Evolutionary conservation across 306 rosid species (phyloP).

Genomic region (Acacia acuminata): DNA sequence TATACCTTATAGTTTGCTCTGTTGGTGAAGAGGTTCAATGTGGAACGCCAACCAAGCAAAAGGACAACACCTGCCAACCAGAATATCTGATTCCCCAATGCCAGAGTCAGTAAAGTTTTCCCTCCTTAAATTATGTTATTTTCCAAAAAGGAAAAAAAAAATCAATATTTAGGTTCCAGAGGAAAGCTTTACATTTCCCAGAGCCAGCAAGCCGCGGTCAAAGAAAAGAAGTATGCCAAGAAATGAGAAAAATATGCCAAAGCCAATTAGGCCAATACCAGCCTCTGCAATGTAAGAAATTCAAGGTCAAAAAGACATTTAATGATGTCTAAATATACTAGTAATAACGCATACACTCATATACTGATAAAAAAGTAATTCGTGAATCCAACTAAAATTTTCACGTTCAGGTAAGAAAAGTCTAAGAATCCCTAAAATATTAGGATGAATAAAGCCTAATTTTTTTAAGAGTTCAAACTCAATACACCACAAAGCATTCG

Average conservation of each 20-base stretch:
- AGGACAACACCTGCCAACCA: conserved; percentile 81
- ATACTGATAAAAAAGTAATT: background rate
- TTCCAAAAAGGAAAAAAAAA: background rate
- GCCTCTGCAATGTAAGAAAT: conserved; percentile 57
- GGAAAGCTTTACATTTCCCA: conserved; percentile 72
- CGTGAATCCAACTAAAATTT: background rate
- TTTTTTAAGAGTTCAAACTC: too few species aligned
- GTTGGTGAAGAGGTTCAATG: conserved; percentile 67
- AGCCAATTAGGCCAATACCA: conserved; percentile 90
- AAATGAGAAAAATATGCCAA: conserved; percentile 76
- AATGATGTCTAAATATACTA: background rate
- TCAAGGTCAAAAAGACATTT: conserved; percentile 28
- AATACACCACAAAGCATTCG: too few species aligned
- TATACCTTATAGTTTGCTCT: conserved; percentile 76
- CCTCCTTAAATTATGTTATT: background rate
- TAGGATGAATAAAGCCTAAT: too few species aligned
- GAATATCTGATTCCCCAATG: conserved; percentile 57
- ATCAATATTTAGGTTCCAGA: conserved; percentile 2
- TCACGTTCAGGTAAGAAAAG: background rate
- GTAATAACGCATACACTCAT: background rate
- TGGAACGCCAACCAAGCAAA: conserved; percentile 87
- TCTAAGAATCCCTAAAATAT: background rate
- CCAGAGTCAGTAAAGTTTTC: background rate
- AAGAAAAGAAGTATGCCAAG: conserved; percentile 82
- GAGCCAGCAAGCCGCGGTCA: conserved; percentile 90